Evolutionary conservation across 2,329 filamentous ascomycete genomes (phyloP), one percentile per base, ranked within the genome.

Genomic region (Cytospora piceicola): DNA sequence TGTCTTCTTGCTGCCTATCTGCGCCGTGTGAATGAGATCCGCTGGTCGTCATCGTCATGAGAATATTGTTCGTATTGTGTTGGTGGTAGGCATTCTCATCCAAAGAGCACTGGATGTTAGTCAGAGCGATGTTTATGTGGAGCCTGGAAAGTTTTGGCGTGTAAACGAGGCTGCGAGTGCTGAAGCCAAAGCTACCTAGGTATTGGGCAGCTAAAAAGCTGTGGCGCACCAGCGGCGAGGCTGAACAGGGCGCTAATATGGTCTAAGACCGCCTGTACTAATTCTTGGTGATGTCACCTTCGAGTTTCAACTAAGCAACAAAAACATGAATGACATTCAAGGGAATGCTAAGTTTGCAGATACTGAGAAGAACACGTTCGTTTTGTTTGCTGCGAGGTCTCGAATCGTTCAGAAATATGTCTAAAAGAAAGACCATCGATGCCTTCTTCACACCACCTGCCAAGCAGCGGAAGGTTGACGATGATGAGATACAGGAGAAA

Each of bases 401-500:
- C 20, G 5, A 8, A 15, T 29, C 0, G 58, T 2, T 29, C 27
- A 64, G 22, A 22, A 68, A 58, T 64, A 74, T 78, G 76, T 74
- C 78, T 0, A 78, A 77, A 60, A 88, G 90, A 73, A 82, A 89
- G 64, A 91, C 89, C 0, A 80, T 93, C 1, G 88, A 92, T 67
- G 78, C 83, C 14, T 93, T 92, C 78, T 92, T 93, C 75, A 79
- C 80, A 34, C 81, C 84, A 1, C 73, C 79, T 27, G 67, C 73
- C 4, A 82, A 85, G 68, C 78, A 77, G 65, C 76, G 58, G 61
- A 74, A 49, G 27, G 55, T 67, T 3, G 63, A 71, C 11, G 65
- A 66, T 32, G 11, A 64, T 4, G 58, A 62, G 29, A 27, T 34
- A 7, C 27, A 61, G 8, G 58, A 17, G 62, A 12, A 67, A 58